A percentile compares a stretch with the other conserved stretches of the same genome.
Evolutionary conservation across 805 yeast species (phyloP).

Genomic region (Saccharomyces kudriavzevii): DNA sequence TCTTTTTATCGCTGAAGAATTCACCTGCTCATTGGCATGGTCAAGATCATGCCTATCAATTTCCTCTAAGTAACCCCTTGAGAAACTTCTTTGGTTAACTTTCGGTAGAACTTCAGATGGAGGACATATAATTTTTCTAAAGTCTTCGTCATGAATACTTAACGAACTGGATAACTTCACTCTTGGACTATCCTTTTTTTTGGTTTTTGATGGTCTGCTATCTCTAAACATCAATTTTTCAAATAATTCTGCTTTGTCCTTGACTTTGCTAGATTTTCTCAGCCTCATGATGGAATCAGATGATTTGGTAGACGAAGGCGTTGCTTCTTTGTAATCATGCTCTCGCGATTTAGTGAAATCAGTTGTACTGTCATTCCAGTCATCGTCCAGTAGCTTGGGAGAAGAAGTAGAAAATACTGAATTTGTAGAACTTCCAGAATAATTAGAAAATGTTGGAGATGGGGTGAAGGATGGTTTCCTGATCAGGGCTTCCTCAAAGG

Average conservation of each 20-base stretch:
- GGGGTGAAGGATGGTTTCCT: background rate
- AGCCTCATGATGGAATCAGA: constrained; percentile 19
- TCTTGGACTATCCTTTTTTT: constrained; percentile 7
- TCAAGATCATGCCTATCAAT: constrained; percentile 12
- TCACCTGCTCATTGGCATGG: background rate
- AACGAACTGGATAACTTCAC: background rate
- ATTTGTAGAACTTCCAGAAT: constrained; percentile 19
- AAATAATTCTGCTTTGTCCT: constrained; percentile 27
- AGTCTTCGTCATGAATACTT: background rate
- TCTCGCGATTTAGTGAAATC: background rate
- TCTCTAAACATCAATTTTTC: constrained; percentile 21
- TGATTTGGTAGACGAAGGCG: constrained; percentile 10
- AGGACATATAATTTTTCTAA: background rate
- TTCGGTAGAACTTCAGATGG: background rate
- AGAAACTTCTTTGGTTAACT: constrained; percentile 9
- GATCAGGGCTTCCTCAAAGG: background rate
- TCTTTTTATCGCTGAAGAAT: constrained; percentile 2
- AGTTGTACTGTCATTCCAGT: constrained; percentile 7
- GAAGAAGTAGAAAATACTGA: constrained; percentile 22
- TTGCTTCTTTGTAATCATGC: background rate
- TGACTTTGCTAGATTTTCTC: constrained; percentile 27
- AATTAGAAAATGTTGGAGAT: constrained; percentile 17
- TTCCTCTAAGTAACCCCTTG: constrained; percentile 18
- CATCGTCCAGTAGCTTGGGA: constrained; percentile 16
- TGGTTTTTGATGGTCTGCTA: constrained; percentile 4